Base-by-base conservation (phyloP, 768 basidiomycete genomes). In the Galerina marginata region DNA sequence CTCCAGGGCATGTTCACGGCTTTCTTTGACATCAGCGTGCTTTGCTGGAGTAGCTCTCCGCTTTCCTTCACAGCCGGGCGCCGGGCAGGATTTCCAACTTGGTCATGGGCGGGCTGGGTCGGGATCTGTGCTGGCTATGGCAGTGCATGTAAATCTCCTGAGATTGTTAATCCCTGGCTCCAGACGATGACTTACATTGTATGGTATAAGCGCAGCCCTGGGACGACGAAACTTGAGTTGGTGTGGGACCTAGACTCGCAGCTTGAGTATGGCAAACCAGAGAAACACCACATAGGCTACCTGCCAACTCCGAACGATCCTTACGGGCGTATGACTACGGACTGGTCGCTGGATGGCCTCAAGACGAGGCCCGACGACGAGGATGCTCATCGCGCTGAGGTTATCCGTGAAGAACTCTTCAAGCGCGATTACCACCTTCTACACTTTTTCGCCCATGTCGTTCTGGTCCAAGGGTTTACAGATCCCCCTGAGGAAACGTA, bases 21-120 rank as follows among this genome's bases (percentile, higher is more conserved):
- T 14, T 37, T 23, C 2, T 58, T 58, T 25, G 56, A 58, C 40
- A 58, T 58, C 10, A 40, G 23, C 20, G 3, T 58, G 4, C 36
- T 58, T 25, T 49, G 14, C 2, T 58, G 56, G 56, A 48, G 6
- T 15, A 15, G 20, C 20, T 20, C 16, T 40, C 46, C 38, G 1
- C n/a, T 6, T 15, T 9, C 33, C 1, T 11, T n/a, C 2, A 23
- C 16, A 26, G 37, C 20, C n/a, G 46, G 10, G 23, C 46, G 56
- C 14, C 46, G 37, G 7, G 14, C 15, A 11, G 56, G 20, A 29
- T 58, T 58, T 58, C 46, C 56, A 20, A 58, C 47, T 37, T 58
- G 56, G 56, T 58, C 56, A 12, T 58, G 56, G 56, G 56, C 56
- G 9, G 56, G 56, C 4, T 58, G 56, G 56, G 10, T 3, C 16